These are phyloP conservation scores for Calonectria honghensis DNA, from an alignment of 2,329 filamentous ascomycete species.

Conservation along the genomic window DNA sequence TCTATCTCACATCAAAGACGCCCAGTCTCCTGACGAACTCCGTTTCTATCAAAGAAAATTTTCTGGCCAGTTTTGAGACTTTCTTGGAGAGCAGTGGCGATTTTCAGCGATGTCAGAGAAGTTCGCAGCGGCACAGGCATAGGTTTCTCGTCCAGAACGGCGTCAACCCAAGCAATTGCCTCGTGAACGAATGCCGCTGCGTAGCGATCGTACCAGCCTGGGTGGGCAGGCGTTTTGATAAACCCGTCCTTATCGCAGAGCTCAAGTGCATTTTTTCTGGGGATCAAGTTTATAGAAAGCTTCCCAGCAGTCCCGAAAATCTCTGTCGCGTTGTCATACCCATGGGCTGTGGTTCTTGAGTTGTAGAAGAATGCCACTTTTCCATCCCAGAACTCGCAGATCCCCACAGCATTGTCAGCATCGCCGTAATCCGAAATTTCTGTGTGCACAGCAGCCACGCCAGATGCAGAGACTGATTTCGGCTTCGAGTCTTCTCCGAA, in stretches of 20 bases:
- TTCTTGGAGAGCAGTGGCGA: neutral
- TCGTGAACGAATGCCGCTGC: neutral
- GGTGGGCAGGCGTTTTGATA: neutral
- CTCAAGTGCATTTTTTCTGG: neutral
- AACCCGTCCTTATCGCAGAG: neutral
- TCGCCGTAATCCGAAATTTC: neutral
- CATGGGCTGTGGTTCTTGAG: neutral
- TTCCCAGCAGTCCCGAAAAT: neutral
- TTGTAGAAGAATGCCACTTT: neutral
- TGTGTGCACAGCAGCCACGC: neutral
- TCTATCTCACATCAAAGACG: neutral
- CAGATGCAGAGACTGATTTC: neutral
- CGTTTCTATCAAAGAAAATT: neutral
- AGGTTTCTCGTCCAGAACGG: neutral
- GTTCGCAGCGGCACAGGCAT: neutral
- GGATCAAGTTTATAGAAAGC: neutral
- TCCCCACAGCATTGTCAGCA: neutral
- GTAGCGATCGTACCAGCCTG: conserved; percentile 4
- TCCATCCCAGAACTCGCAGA: conserved; percentile 2
- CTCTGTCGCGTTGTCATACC: neutral
- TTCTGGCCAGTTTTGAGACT: neutral
- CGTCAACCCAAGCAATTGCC: neutral
- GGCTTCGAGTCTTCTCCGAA: neutral
- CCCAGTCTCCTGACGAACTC: neutral
- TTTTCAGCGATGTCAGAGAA: neutral